Conservation (phyloP, 2,329 filamentous ascomycete species). For the Xylogone sp. region DNA sequence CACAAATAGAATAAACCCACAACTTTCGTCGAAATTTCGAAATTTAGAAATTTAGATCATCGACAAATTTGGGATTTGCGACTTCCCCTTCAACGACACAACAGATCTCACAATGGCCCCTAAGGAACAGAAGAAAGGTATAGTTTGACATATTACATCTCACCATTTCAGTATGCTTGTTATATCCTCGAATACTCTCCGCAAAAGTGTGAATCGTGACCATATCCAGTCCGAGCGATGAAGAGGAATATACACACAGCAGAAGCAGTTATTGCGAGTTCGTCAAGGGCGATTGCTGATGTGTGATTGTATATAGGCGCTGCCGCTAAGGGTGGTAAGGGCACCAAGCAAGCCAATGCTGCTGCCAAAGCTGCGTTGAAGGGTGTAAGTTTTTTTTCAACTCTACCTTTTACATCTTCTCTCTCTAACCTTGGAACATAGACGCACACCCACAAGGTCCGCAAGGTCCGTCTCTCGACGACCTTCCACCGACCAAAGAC, state of each 20-base stretch:
- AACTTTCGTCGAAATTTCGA: background rate
- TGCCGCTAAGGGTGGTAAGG: constrained; percentile 52
- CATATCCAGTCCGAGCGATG: constrained; percentile 7
- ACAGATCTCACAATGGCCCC: constrained; percentile 26
- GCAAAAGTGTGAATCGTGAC: background rate
- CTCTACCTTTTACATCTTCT: constrained; percentile 39
- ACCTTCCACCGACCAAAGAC: constrained; percentile 99
- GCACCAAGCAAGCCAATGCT: constrained; percentile 81
- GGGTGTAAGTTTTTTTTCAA: constrained; percentile 66
- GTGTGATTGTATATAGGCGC: constrained; percentile 52
- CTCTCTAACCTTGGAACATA: constrained; percentile 34
- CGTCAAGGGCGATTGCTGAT: constrained; percentile 70
- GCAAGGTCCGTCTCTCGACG: constrained; percentile 88
- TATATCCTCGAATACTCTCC: background rate
- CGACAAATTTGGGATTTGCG: background rate
- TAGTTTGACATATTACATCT: constrained; percentile 8
- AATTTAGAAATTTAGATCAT: background rate
- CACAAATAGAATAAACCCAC: background rate
- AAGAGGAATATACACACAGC: constrained; percentile 38
- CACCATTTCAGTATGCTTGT: background rate
- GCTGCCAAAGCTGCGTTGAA: constrained; percentile 95
- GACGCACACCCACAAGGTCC: constrained; percentile 78
- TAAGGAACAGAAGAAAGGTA: constrained; percentile 32
- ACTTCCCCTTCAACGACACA: background rate
- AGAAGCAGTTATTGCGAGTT: constrained; percentile 77